phyloP scores from a whole-genome alignment of 2,329 filamentous ascomycete genomes.

The Epicoccum nigrum region DNA sequence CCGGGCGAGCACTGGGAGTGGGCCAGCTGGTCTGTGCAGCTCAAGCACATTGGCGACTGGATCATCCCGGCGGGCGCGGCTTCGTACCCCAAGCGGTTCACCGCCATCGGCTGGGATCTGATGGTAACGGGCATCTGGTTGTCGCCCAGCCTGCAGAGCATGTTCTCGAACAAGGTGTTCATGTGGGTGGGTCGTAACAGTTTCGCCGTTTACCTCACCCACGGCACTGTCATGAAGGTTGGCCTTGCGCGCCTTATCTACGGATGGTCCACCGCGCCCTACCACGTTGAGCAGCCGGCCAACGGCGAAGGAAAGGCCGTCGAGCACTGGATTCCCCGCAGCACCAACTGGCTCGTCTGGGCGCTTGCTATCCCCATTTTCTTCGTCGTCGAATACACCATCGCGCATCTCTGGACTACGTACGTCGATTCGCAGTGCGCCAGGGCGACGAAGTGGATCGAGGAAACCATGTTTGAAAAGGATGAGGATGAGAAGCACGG shows the following conservation, averaged over 20 bases:
- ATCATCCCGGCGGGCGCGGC: conserved; percentile 57
- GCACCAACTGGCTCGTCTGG: conserved; percentile 47
- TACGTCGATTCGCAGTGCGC: conserved; percentile 60
- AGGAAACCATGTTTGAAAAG: conserved; percentile 55
- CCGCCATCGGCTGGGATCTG: conserved; percentile 57
- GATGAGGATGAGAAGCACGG: conserved; percentile 49
- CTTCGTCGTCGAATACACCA: conserved; percentile 55
- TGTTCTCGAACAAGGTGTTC: conserved; percentile 58
- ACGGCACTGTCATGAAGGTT: conserved; percentile 60
- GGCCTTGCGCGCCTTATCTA: conserved; percentile 61
- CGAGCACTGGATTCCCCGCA: conserved; percentile 52
- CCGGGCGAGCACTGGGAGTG: conserved; percentile 59
- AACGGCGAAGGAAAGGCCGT: conserved; percentile 45
- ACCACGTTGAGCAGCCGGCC: conserved; percentile 48
- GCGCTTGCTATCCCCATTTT: conserved; percentile 55
- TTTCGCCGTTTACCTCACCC: conserved; percentile 62
- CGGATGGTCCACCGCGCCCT: conserved; percentile 56
- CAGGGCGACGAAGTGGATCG: conserved; percentile 55
- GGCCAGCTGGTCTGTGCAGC: conserved; percentile 55
- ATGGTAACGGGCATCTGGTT: conserved; percentile 59
- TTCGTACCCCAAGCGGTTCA: conserved; percentile 52
- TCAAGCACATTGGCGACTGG: conserved; percentile 50
- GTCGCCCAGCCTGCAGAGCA: conserved; percentile 55
- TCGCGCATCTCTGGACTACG: conserved; percentile 58
- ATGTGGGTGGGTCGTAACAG: conserved; percentile 62